Evolutionary conservation across 768 basidiomycete species (phyloP).

Genomic region (Amanita pallidorosea): DNA sequence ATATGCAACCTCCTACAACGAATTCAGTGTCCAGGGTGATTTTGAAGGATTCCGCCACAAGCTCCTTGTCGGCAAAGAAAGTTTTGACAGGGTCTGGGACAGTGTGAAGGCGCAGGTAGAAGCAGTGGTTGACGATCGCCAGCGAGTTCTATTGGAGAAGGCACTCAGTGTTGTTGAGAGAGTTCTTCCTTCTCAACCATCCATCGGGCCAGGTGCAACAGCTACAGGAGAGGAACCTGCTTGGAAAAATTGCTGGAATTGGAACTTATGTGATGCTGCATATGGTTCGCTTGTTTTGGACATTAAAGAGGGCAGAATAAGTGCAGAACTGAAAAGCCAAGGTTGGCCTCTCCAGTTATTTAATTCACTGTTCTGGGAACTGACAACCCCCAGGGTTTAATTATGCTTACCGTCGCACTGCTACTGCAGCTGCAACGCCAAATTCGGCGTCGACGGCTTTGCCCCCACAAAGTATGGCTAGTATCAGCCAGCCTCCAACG

Average conservation of each 20-base stretch:
- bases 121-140: slow-evolving; percentile 81
- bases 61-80: slow-evolving; percentile 63
- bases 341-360: slow-evolving; percentile 33
- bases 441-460: slow-evolving; percentile 44
- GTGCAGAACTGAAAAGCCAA: slow-evolving; percentile 86
- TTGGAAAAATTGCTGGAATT: slow-evolving; percentile 99
- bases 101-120: slow-evolving; percentile 89
- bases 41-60: slow-evolving; percentile 84
- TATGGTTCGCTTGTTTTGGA: slow-evolving; percentile 85
- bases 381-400: slow-evolving; percentile 63
- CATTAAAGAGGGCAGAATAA: slow-evolving; percentile 85
- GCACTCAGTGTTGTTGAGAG: slow-evolving; percentile 77
- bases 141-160: slow-evolving; percentile 82
- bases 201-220: slow-evolving; percentile 34
- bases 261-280: slow-evolving; percentile 95
- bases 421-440: slow-evolving; percentile 49
- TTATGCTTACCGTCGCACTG: slow-evolving; percentile 82
- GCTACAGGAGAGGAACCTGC: slow-evolving; percentile 74
- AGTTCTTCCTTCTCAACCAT: slow-evolving; percentile 48
- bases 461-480: slow-evolving; percentile 24
- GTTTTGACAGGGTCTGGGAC: slow-evolving; percentile 91
- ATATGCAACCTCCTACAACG: slow-evolving; percentile 93
- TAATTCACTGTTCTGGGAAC: not conserved
- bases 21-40: slow-evolving; percentile 87
- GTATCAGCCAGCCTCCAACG: slow-evolving; percentile 23